A percentile compares a stretch with the other conserved stretches of the same genome.
These are phyloP conservation scores for Ophiosphaerella narmari DNA, from an alignment of 2,329 filamentous ascomycete species.

Conservation along the genomic window DNA sequence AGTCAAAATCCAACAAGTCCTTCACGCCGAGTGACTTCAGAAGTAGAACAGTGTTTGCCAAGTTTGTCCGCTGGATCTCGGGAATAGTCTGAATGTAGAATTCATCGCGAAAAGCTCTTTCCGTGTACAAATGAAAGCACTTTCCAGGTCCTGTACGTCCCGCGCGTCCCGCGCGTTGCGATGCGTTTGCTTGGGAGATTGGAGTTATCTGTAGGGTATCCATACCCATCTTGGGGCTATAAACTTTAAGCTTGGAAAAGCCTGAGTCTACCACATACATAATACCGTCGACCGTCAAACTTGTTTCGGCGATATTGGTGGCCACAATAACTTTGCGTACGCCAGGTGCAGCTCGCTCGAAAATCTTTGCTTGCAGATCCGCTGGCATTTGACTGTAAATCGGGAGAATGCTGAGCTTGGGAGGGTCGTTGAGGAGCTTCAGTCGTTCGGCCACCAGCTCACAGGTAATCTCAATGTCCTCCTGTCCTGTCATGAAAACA, in stretches of 20 bases:
- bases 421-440: constrained; percentile 87
- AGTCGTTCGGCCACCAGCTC: constrained; percentile 88
- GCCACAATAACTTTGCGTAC: constrained; percentile 97
- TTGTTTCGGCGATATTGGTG: constrained; percentile 98
- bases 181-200: constrained; percentile 94
- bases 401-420: constrained; percentile 90
- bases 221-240: constrained; percentile 99
- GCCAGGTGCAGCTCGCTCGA: constrained; percentile 85
- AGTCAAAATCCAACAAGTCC: constrained; percentile 94
- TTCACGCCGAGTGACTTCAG: constrained; percentile 94
- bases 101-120: constrained; percentile 93
- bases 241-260: constrained; percentile 97
- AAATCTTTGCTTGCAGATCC: constrained; percentile 96
- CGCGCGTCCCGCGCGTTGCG: constrained; percentile 89
- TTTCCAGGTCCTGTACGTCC: constrained; percentile 95
- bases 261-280: constrained; percentile 98
- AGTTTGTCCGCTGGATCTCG: constrained; percentile 94
- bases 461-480: constrained; percentile 97
- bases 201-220: constrained; percentile 97
- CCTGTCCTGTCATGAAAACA: constrained; percentile 99
- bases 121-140: constrained; percentile 91
- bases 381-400: constrained; percentile 99
- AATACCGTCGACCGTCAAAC: constrained; percentile 96
- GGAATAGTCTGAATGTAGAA: constrained; percentile 96
- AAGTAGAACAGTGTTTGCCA: constrained; percentile 91